Base-by-base conservation (phyloP, 2,329 filamentous ascomycete species). In the Ustilaginoidea virens region DNA sequence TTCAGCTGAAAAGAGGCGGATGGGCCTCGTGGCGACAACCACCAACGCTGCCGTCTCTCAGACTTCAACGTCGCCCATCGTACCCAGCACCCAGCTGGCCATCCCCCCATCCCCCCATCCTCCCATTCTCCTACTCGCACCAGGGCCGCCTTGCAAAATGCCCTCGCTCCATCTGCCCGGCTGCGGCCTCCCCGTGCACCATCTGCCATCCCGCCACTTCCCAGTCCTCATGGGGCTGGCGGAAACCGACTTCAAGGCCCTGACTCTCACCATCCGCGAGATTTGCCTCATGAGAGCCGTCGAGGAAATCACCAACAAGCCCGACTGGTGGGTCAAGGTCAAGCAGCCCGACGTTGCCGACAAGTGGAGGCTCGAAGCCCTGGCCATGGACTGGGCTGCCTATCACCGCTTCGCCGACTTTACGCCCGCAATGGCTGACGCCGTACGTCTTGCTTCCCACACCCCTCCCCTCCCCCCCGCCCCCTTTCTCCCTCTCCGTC, bases 261-360 rank as follows among this genome's bases (percentile, higher is more conserved):
- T 11, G 2, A 52, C 47, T 2, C 34, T 51, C 10, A 36, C 42
- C 9, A 39, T 46, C 19, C 45, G 47, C 1, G 48, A 53, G 30
- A 33, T 41, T 2, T 51, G 46, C 34, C 52, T 53, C 46, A 38
- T 53, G 11, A 42, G 39, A 28, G 25, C 48, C 8, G 38, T 53
- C 1, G 47, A 52, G 19, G 43, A 48, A 14, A 30, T 53, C 16
- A 51, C 47, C 25, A 46, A 53, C 30, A 52, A 51, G 30, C 42
- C 48, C 11, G 43, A 51, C 6, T 53, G 49, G 49, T 52, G 48
- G 48, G 32, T 23, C 28, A 53, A 53, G 25, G 41, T 50, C 9
- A 35, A 34, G 2, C 38, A 50, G 12, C 23, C 39, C 1, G 34
- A 42, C 0, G 46, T 52, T 25, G 20, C 33, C 2, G 32, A 33